A percentile compares a stretch with the other conserved stretches of the same genome.
phyloP scores from a whole-genome alignment of 345 rosid genomes.

The Salix brachista region DNA sequence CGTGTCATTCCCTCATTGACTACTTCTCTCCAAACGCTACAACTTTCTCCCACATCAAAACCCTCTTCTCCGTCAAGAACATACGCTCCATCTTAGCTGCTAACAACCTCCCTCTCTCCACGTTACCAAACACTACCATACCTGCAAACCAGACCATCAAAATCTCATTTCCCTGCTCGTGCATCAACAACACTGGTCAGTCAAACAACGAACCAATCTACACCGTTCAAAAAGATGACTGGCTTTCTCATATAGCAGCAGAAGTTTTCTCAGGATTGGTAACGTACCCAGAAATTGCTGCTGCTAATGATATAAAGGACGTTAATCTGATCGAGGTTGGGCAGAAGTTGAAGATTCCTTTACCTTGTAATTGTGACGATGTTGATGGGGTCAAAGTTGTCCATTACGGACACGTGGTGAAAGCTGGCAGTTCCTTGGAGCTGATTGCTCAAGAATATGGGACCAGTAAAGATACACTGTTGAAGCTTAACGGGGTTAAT shows the following conservation, averaged over 20 bases:
- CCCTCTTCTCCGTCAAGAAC: conserved; percentile 26
- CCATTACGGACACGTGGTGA: conserved; percentile 27
- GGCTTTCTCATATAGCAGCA: conserved; percentile 17
- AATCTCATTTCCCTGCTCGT: conserved; percentile 23
- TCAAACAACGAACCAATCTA: conserved; percentile 19
- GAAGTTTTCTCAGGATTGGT: conserved; percentile 15
- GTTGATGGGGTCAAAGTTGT: conserved; percentile 19
- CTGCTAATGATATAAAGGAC: conserved; percentile 3
- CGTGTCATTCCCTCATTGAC: conserved; percentile 21
- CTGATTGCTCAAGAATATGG: conserved; percentile 15
- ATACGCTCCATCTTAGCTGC: conserved; percentile 24
- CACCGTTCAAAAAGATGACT: conserved; percentile 8
- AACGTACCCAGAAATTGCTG: conserved; percentile 13
- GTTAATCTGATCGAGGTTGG: not conserved
- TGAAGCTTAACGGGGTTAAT: conserved; percentile 14
- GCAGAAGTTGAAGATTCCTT: conserved; percentile 21
- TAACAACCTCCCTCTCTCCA: conserved; percentile 20
- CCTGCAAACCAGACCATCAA: conserved; percentile 10
- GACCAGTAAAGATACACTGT: conserved; percentile 2
- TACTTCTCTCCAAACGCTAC: conserved; percentile 16
- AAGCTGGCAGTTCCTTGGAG: conserved; percentile 19
- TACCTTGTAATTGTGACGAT: conserved; percentile 31
- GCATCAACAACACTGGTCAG: conserved; percentile 20
- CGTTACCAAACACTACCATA: conserved; percentile 13
- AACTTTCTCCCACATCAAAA: conserved; percentile 13